These are phyloP conservation scores for Globisporangium spinosum DNA, from an alignment of 352 stramenopile species.

Conservation along the genomic window DNA sequence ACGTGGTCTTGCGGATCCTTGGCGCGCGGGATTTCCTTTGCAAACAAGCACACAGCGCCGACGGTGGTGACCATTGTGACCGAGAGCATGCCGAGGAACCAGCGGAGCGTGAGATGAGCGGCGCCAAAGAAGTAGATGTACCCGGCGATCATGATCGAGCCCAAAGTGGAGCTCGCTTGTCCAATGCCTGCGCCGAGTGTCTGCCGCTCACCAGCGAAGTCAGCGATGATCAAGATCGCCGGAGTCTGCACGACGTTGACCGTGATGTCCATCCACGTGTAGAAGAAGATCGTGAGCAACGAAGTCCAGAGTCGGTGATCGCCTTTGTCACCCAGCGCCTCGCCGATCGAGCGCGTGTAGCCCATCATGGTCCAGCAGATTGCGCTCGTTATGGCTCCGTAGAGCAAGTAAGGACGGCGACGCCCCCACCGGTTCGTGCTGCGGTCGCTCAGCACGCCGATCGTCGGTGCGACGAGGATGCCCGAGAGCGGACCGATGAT, in stretches of 20 bases:
- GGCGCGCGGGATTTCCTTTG: slow-evolving; percentile 33
- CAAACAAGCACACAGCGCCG: slow-evolving; percentile 48
- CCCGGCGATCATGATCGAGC: slow-evolving; percentile 55
- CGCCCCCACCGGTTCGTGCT: slow-evolving; percentile 49
- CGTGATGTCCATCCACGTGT: slow-evolving; percentile 83
- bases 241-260: slow-evolving; percentile 77
- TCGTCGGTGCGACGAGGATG: slow-evolving; percentile 61
- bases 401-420: slow-evolving; percentile 61
- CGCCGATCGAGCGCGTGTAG: slow-evolving; percentile 60
- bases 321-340: slow-evolving; percentile 48
- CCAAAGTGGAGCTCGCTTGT: slow-evolving; percentile 57
- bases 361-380: slow-evolving; percentile 70
- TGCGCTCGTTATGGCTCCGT: slow-evolving; percentile 57
- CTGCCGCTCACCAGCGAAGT: slow-evolving; percentile 72
- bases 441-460: slow-evolving; percentile 68
- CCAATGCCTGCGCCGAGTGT: slow-evolving; percentile 59
- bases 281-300: slow-evolving; percentile 64
- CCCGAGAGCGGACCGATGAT: slow-evolving; percentile 66
- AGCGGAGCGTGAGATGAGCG: slow-evolving; percentile 57
- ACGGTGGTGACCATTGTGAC: slow-evolving; percentile 58
- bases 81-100: slow-evolving; percentile 71
- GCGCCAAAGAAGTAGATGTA: slow-evolving; percentile 76
- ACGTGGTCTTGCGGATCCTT: slow-evolving; percentile 20
- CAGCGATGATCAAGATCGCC: slow-evolving; percentile 63
- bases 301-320: slow-evolving; percentile 46